These are phyloP conservation scores for Lasiodiplodia hormozganensis DNA, from an alignment of 2,329 filamentous ascomycete genomes.

Conservation along the genomic window DNA sequence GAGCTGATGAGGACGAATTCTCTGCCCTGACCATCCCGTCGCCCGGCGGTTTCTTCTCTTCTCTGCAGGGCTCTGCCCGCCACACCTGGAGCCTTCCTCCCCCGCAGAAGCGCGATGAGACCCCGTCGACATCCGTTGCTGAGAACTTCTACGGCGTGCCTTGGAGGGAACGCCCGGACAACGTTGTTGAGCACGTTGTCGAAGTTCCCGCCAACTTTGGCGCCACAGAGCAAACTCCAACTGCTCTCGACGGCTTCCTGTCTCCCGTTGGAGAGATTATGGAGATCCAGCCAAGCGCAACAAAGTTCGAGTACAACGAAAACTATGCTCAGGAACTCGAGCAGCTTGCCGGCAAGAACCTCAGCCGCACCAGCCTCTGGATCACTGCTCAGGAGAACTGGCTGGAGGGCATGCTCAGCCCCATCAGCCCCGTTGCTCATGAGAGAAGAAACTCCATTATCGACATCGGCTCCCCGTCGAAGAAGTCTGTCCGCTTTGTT, in stretches of 20 bases:
- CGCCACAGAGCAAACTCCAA: slow-evolving; percentile 49
- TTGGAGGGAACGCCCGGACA: slow-evolving; percentile 58
- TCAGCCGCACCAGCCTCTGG: slow-evolving; percentile 88
- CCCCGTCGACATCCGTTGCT: slow-evolving; percentile 87
- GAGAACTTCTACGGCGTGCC: slow-evolving; percentile 89
- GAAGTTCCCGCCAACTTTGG: slow-evolving; percentile 25
- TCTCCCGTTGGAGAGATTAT: slow-evolving; percentile 54
- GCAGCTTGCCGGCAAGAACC: slow-evolving; percentile 71
- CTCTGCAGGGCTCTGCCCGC: slow-evolving; percentile 75
- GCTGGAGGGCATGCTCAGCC: slow-evolving; percentile 57
- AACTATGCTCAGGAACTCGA: slow-evolving; percentile 77
- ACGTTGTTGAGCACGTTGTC: slow-evolving; percentile 29
- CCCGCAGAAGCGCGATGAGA: slow-evolving; percentile 45
- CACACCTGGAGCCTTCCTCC: slow-evolving; percentile 76
- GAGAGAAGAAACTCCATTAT: slow-evolving; percentile 18
- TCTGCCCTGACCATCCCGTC: slow-evolving; percentile 88
- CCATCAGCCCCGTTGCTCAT: slow-evolving; percentile 33
- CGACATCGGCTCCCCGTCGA: slow-evolving; percentile 54
- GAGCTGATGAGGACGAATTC: slow-evolving; percentile 64
- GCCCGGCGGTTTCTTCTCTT: slow-evolving; percentile 89
- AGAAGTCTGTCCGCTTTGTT: slow-evolving; percentile 81
- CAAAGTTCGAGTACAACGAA: slow-evolving; percentile 74
- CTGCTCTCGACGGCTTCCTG: slow-evolving; percentile 61
- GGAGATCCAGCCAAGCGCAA: slow-evolving; percentile 69
- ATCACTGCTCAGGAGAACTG: slow-evolving; percentile 82